Base-by-base conservation (phyloP, 768 basidiomycete genomes). In the Boletus coccyginus region DNA sequence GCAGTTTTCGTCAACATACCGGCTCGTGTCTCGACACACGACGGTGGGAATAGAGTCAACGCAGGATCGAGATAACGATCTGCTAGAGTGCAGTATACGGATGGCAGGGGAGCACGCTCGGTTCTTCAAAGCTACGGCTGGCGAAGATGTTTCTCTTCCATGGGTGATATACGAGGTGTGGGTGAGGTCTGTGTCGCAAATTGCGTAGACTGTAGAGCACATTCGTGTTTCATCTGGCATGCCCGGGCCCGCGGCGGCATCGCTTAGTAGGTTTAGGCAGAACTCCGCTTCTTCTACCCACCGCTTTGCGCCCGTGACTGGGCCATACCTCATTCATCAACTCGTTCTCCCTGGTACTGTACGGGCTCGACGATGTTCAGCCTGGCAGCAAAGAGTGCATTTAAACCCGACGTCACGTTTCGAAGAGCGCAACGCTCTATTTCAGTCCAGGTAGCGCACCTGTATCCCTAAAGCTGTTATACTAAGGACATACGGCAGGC, bases 381-480 rank as follows among this genome's bases (percentile, higher is more conserved):
- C 24, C 55, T 63, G 6, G 52, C 62, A 50, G 39, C 56, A 48
- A 72, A 58, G 46, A 43, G 46, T 29, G 44, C 56, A 43, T 33
- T 60, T 32, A 60, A 61, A 51, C 42, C 51, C 19, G 52, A 59
- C 21, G n/a, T 46, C 44, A 55, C 58, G 36, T 56, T 66, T 53
- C 57, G 52, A 52, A 57, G 66, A 50, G 65, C 71, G 36, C 76
- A 71, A 61, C 79, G 85, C 65, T 74, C 68, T 47, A 84, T 85
- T 64, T 87, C 85, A 55, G 84, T 87, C 56, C 81, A 87, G 82
- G 85, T 86, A 74, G 54, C 58, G 45, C 62, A 58, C 46, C 40
- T 49, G 52, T 19, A 58, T 52, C 55, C 46, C 46, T 51, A 47
- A 60, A 71, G 65, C 64, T 55, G 57, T 58, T 52, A 58, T 63